Percentiles rank a stretch among this genome's conserved stretches.
Conservation (phyloP, 495 filamentous ascomycete genomes). For the Penicillium riverlandense region DNA sequence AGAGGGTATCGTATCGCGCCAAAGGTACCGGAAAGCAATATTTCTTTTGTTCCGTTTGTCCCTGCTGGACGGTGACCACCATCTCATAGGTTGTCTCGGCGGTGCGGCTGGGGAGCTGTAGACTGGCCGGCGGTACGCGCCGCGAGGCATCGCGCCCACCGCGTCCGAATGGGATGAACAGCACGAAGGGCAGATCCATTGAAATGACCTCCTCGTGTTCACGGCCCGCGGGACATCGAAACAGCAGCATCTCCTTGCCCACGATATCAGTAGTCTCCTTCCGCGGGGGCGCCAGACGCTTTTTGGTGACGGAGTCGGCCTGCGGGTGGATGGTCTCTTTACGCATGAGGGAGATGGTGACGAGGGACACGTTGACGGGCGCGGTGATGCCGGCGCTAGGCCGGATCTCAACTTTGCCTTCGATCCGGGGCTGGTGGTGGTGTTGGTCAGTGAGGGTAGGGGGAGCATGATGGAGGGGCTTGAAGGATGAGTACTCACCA, state of each 20-base stretch:
- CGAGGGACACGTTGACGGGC: slow-evolving; percentile 84
- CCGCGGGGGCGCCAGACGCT: slow-evolving; percentile 82
- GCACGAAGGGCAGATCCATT: slow-evolving; percentile 97
- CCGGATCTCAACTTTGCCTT: slow-evolving; percentile 96
- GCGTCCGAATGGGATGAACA: slow-evolving; percentile 93
- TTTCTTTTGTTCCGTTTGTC: slow-evolving; percentile 75
- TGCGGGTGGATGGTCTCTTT: slow-evolving; percentile 95
- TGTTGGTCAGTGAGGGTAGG: neutral
- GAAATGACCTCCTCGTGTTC: slow-evolving; percentile 81
- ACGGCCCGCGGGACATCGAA: slow-evolving; percentile 73
- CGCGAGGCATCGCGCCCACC: slow-evolving; percentile 80
- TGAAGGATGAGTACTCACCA: slow-evolving; percentile 51
- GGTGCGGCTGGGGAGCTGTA: slow-evolving; percentile 84
- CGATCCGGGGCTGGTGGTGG: slow-evolving; percentile 70
- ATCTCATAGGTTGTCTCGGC: slow-evolving; percentile 97
- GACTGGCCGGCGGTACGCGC: slow-evolving; percentile 83
- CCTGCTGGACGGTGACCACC: slow-evolving; percentile 92
- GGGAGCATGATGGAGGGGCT: neutral
- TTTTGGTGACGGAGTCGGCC: slow-evolving; percentile 88
- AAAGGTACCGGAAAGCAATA: slow-evolving; percentile 89
- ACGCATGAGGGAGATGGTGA: slow-evolving; percentile 87
- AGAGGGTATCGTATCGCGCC: slow-evolving; percentile 87
- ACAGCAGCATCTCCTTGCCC: slow-evolving; percentile 90
- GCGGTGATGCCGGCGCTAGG: slow-evolving; percentile 75
- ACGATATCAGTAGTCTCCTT: slow-evolving; percentile 89